phyloP scores from a whole-genome alignment of 257 asterid species.

The Solanum dulcamara region DNA sequence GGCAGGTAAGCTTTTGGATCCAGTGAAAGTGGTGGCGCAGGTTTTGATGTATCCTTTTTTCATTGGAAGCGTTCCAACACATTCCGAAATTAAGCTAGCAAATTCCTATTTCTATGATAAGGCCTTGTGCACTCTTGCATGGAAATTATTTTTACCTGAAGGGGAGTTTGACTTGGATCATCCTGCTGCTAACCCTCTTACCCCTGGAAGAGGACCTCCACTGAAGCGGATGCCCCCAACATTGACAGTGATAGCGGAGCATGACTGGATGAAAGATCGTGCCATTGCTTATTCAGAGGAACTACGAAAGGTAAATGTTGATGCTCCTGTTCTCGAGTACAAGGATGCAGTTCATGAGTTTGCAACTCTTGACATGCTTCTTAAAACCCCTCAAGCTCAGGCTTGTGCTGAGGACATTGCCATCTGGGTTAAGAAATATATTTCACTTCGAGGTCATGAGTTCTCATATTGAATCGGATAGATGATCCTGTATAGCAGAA shows the following conservation, averaged over 20 bases:
- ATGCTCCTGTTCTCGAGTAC: constrained; percentile 80
- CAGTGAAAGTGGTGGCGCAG: constrained; percentile 88
- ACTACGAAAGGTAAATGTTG: constrained; percentile 78
- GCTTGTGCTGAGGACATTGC: constrained; percentile 85
- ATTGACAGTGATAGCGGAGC: constrained; percentile 74
- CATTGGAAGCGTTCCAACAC: constrained; percentile 80
- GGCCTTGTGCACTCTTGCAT: constrained; percentile 68
- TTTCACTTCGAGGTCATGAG: constrained; percentile 86
- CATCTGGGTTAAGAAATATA: constrained; percentile 83
- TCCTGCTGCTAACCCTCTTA: constrained; percentile 74
- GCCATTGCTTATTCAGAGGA: constrained; percentile 88
- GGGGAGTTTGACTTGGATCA: constrained; percentile 64
- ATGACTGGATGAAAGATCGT: constrained; percentile 88
- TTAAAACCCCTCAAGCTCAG: constrained; percentile 82
- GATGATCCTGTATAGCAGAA: neutral
- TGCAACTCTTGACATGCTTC: constrained; percentile 79
- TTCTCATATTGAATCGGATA: constrained; percentile 57
- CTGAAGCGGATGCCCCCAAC: constrained; percentile 83
- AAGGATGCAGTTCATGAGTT: constrained; percentile 88
- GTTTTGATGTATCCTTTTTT: constrained; percentile 92
- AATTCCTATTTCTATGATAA: constrained; percentile 90
- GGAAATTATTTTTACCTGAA: constrained; percentile 75
- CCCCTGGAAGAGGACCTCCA: constrained; percentile 48
- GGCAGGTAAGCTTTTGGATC: constrained; percentile 65
- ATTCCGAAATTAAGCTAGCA: constrained; percentile 65